Base-by-base conservation (phyloP, 495 filamentous ascomycete genomes). In the Xylaria curta region DNA sequence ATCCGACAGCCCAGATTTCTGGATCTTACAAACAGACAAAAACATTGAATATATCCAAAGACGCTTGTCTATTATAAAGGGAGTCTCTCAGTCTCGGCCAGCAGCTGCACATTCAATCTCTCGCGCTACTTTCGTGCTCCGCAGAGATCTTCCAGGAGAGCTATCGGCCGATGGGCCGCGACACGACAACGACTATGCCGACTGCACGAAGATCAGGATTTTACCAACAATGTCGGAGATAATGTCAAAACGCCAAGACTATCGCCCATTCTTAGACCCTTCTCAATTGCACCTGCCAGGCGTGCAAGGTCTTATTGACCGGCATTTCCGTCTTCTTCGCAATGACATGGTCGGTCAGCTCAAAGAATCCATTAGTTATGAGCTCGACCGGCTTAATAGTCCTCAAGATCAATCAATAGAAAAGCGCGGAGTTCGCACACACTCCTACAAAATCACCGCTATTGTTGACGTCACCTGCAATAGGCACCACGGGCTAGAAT, bases 221-320 rank as follows among this genome's bases (percentile, higher is more conserved):
- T 76, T 93, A 33, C 91, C 91, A 0, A 92, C 90, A 4, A 81
- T 82, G 21, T 76, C 85, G 40, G 92, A 94, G 77, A 89, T 93
- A 49, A 72, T 76, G 21, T 85, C 83, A 54, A 53, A 73, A 17
- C 79, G 84, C 1, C 62, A 74, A 1, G 88, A 92, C 60, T 94
- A 90, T 73, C 82, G 92, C 0, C 92, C 92, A 12, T 68, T 77
- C 5, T 82, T 77, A 1, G 83, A 91, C 72, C 74, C 74, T 9
- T 66, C 73, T 0, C 81, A 86, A 53, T 82, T 83, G 75, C 90
- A 93, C 75, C 70, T 90, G 0, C 70, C 78, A 19, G 91, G 90
- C 4, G 80, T 91, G 6, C 78, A 79, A 5, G 86, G 91, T 2
- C 80, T 92, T 0, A 75, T 94, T 0, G 91, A 94, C 74, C 81